Evolutionary conservation across 1,284 basidiomycete species (phyloP).

Genomic region (Fomes fomentarius): DNA sequence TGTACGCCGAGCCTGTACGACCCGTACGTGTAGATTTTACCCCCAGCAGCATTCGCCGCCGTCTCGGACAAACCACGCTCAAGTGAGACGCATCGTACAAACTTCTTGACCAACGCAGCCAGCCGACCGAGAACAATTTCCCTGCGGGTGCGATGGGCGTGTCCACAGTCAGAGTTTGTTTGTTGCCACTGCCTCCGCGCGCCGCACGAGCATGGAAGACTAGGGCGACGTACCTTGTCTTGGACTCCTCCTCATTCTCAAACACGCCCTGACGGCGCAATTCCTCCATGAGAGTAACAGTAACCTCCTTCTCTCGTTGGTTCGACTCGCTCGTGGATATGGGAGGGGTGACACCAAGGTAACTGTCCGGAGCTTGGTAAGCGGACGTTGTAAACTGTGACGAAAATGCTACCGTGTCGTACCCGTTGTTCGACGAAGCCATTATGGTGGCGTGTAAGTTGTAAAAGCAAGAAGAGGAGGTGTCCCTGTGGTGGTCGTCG

Average conservation of each 20-base stretch:
- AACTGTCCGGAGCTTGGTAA: slow-evolving; percentile 42
- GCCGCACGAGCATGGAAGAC: not conserved
- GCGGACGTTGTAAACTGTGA: not conserved
- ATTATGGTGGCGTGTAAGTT: slow-evolving; percentile 1
- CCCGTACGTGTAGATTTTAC: slow-evolving; percentile 99
- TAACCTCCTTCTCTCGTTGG: slow-evolving; percentile 80
- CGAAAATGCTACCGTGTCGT: not conserved
- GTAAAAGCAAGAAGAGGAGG: not conserved
- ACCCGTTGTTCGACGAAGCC: slow-evolving; percentile 24
- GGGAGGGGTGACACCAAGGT: slow-evolving; percentile 86
- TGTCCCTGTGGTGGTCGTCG: slow-evolving; percentile 15
- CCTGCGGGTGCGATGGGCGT: slow-evolving; percentile 48
- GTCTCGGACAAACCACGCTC: slow-evolving; percentile 84
- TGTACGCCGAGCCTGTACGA: slow-evolving; percentile 97
- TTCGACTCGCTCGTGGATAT: slow-evolving; percentile 83
- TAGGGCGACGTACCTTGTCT: slow-evolving; percentile 69
- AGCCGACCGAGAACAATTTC: slow-evolving; percentile 94
- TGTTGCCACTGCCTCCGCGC: slow-evolving; percentile 11
- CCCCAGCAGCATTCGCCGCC: slow-evolving; percentile 86
- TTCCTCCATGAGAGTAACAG: slow-evolving; percentile 86
- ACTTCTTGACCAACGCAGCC: slow-evolving; percentile 90
- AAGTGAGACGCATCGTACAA: slow-evolving; percentile 87
- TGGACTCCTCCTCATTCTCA: slow-evolving; percentile 89
- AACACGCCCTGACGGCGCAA: slow-evolving; percentile 87
- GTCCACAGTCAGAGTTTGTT: slow-evolving; percentile 5